Base-by-base conservation (phyloP, 148 eudicot genomes). In the Diospyros lotus region DNA sequence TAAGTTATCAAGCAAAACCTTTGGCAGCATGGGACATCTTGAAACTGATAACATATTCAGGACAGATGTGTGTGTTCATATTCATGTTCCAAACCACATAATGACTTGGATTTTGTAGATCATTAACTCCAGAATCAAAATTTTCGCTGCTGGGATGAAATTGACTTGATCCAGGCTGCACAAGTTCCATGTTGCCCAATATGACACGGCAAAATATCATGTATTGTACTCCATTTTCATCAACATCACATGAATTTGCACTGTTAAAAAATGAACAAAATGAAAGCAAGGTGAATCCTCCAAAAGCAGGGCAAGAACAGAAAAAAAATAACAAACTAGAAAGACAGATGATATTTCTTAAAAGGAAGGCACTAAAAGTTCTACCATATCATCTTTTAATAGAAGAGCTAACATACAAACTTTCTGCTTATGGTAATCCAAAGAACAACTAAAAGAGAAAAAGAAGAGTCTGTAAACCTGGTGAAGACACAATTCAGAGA, bases 91-190 rank as follows among this genome's bases (percentile, higher is more conserved):
- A 83, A 64, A 83, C 73, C 42, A 83, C 58, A 73, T 83, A 83
- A 63, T 76, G 78, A 71, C 28, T 83, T 50, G 86, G 86, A 76
- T 73, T 69, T 68, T 83, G 48, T 73, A 79, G 59, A 79, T 83
- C 80, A 83, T 83, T 82, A 63, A 79, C 86, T 76, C 86, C 86
- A 53, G 71, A 79, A 55, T 83, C 86, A 70, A 74, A 83, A 48
- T 74, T 63, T 59, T 76, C 78, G 62, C 69, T 48, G 28, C 82
- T 83, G 55, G 86, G 86, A 76, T 79, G 78, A 68, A 64, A 83
- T 77, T 83, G 86, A 56, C 69, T 40, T 39, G 86, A 83, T 18
- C 80, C 86, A 18, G 68, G 75, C 53, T 53, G 75, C 73, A 83
- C 70, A 64, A 77, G 80, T 75, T 83, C 86, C 72, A 71, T 48